Conservation (phyloP, 768 basidiomycete genomes). For the Tricholoma terreum region DNA sequence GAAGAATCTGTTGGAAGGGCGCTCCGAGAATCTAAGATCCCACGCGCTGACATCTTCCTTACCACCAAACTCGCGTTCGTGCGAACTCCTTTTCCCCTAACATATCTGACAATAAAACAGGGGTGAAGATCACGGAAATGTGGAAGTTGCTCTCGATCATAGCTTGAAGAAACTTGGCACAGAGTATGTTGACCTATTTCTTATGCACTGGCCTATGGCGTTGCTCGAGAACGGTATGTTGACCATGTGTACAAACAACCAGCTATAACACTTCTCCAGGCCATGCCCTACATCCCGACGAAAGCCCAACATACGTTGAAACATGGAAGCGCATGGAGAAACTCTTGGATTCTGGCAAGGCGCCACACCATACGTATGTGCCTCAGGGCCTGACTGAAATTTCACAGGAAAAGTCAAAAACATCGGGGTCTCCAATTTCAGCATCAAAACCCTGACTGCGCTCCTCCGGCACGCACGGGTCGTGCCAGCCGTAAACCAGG, state of each 20-base stretch:
- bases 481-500: conserved; percentile 38
- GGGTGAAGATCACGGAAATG: conserved; percentile 32
- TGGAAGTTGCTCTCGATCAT: conserved; percentile 29
- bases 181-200: conserved; percentile 49
- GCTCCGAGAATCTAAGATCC: conserved; percentile 36
- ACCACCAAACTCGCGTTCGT: conserved; percentile 40
- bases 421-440: conserved; percentile 54
- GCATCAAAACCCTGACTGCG: conserved; percentile 34
- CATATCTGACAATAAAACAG: conserved; percentile 24
- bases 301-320: conserved; percentile 31
- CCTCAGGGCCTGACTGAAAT: not conserved
- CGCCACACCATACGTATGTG: not conserved
- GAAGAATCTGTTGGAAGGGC: conserved; percentile 37
- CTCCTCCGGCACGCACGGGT: conserved; percentile 37
- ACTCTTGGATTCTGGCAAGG: conserved; percentile 31
- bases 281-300: conserved; percentile 15
- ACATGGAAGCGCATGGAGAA: conserved; percentile 42
- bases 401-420: conserved; percentile 31
- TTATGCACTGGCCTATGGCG: conserved; percentile 40
- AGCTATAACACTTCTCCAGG: conserved; percentile 1
- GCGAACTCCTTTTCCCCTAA: not conserved
- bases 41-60: conserved; percentile 37
- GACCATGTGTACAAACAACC: not conserved
- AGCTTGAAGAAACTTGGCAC: conserved; percentile 32
- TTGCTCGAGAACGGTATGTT: conserved; percentile 14